Conservation (phyloP, 148 eudicot genomes). For the Vaccinium corymbosum region DNA sequence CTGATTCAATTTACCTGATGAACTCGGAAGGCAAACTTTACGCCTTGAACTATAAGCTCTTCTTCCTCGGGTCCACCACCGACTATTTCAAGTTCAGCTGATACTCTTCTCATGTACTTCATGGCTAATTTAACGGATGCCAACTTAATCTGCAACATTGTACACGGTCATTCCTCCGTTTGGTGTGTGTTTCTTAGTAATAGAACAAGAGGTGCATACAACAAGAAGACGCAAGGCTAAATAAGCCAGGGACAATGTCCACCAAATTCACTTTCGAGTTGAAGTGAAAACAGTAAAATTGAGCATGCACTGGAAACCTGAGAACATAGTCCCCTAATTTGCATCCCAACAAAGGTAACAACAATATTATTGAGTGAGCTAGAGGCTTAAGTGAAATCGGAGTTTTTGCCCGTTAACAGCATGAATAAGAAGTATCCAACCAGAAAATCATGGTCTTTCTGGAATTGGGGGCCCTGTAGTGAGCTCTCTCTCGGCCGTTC, state of each 20-base stretch:
- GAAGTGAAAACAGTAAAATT: neutral
- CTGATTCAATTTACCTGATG: conserved; percentile 62
- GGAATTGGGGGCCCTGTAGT: too few species aligned
- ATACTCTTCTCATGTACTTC: conserved; percentile 95
- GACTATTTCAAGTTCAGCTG: conserved; percentile 78
- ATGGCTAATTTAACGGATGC: conserved; percentile 91
- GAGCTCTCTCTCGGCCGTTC: too few species aligned
- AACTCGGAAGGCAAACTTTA: conserved; percentile 89
- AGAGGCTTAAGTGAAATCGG: neutral
- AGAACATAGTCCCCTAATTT: neutral
- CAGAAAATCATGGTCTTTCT: neutral
- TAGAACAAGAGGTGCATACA: conserved; percentile 20
- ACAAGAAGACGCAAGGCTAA: conserved; percentile 22
- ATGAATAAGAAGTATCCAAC: neutral
- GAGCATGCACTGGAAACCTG: neutral
- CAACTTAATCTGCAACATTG: conserved; percentile 69
- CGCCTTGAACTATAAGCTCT: conserved; percentile 90
- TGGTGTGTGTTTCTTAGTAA: neutral
- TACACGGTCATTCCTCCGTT: neutral
- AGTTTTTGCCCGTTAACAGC: neutral
- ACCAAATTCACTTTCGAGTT: neutral
- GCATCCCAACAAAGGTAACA: neutral
- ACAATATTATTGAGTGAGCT: neutral
- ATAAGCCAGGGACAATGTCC: neutral
- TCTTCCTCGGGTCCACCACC: conserved; percentile 83